phyloP scores from a whole-genome alignment of 306 rosid genomes.

The Malus sylvestris region DNA sequence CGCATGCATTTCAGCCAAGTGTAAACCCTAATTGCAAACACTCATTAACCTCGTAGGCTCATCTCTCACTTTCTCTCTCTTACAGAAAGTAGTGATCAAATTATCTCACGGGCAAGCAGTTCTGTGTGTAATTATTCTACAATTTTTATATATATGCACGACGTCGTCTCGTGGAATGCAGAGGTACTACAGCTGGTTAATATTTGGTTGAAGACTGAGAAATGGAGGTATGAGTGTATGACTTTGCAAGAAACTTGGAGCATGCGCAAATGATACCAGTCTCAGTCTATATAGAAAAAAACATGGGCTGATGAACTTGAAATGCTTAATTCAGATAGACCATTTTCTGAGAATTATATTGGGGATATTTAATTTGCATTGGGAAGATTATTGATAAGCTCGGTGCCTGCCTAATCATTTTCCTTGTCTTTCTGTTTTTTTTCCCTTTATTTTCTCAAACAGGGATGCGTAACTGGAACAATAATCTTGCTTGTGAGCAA shows the following conservation, averaged over 20 bases:
- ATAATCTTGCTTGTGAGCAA: slow-evolving; percentile 50
- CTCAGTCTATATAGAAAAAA: slow-evolving; percentile 33
- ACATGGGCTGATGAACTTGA: no score
- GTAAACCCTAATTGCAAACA: background rate
- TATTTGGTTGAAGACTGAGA: background rate
- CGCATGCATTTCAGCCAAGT: slow-evolving; percentile 5
- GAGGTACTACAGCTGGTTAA: background rate
- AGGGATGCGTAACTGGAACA: slow-evolving; percentile 66
- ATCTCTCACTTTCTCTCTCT: background rate
- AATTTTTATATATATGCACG: background rate
- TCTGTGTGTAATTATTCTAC: background rate
- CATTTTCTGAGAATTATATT: no score
- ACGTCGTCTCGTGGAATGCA: background rate
- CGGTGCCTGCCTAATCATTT: background rate
- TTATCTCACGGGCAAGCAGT: background rate
- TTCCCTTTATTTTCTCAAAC: background rate
- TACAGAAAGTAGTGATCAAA: background rate
- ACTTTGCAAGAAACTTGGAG: slow-evolving; percentile 30
- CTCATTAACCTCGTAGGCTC: background rate
- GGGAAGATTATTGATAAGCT: background rate
- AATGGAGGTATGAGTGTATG: slow-evolving; percentile 7
- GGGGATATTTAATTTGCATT: background rate
- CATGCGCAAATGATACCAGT: slow-evolving; percentile 62
- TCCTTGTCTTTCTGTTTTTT: background rate
- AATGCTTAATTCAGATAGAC: no score